Evolutionary conservation across 179 eudicot genomes (phyloP).

Genomic region (Vitellaria paradoxa): DNA sequence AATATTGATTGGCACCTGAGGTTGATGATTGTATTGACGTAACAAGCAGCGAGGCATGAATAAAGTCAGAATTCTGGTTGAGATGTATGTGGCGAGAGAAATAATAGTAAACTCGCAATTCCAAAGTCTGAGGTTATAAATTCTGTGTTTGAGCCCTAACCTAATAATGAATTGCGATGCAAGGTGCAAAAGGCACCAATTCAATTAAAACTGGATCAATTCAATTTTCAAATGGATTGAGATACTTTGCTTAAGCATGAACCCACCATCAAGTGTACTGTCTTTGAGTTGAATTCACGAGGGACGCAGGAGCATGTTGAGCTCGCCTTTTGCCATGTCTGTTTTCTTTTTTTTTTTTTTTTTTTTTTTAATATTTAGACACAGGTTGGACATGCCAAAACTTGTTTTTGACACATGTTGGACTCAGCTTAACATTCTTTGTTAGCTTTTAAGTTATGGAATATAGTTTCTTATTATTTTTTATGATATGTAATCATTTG

Average conservation of each 20-base stretch:
- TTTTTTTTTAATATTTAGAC: too few relatives aligned
- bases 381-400: too few relatives aligned
- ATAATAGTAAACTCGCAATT: background rate
- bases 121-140: background rate
- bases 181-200: background rate
- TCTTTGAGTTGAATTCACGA: background rate
- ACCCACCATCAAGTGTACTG: too few relatives aligned
- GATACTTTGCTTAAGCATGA: background rate
- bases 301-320: background rate
- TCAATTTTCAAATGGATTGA: background rate
- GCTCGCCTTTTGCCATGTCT: too few relatives aligned
- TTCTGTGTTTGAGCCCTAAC: too few relatives aligned
- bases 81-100: background rate
- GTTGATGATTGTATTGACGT: background rate
- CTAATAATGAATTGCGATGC: too few relatives aligned
- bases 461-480: too few relatives aligned
- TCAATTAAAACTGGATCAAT: background rate
- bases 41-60: background rate
- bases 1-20: background rate
- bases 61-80: background rate
- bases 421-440: too few relatives aligned
- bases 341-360: too few relatives aligned
- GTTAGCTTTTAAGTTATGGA: too few relatives aligned
- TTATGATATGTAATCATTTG: too few relatives aligned
- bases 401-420: too few relatives aligned